Evolutionary conservation across 495 filamentous ascomycete species (phyloP).

Genomic region (Penicillium cosmopolitanum): DNA sequence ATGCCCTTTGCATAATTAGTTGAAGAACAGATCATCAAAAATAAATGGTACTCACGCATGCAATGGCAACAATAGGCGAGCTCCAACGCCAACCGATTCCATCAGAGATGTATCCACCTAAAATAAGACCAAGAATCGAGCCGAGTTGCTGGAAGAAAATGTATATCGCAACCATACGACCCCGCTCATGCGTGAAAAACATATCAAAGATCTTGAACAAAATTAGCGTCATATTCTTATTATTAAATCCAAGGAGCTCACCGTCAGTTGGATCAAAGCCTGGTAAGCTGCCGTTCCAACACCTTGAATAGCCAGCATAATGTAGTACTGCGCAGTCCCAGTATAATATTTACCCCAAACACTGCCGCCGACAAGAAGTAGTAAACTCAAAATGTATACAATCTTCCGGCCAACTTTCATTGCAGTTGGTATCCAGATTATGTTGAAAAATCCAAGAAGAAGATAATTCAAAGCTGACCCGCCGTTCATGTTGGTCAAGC

Average conservation of each 20-base stretch:
- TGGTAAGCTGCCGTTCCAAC: slow-evolving; percentile 37
- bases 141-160: slow-evolving; percentile 36
- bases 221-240: neutral
- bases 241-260: slow-evolving; percentile 6
- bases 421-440: slow-evolving; percentile 39
- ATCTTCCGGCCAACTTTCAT: slow-evolving; percentile 41
- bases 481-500: slow-evolving; percentile 36
- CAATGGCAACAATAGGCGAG: slow-evolving; percentile 36
- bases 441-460: slow-evolving; percentile 39
- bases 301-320: slow-evolving; percentile 29
- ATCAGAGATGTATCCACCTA: slow-evolving; percentile 34
- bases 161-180: slow-evolving; percentile 32
- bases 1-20: slow-evolving; percentile 19
- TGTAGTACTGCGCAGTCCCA: slow-evolving; percentile 31
- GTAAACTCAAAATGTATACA: slow-evolving; percentile 32
- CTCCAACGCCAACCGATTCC: slow-evolving; percentile 41
- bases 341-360: slow-evolving; percentile 32
- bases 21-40: neutral
- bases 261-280: slow-evolving; percentile 35
- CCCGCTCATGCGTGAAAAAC: slow-evolving; percentile 34
- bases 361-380: slow-evolving; percentile 25
- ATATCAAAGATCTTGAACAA: slow-evolving; percentile 34
- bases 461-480: slow-evolving; percentile 38
- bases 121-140: slow-evolving; percentile 33
- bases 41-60: slow-evolving; percentile 22